phyloP scores from a whole-genome alignment of 2,329 filamentous ascomycete species.

The Fusarium sp. region DNA sequence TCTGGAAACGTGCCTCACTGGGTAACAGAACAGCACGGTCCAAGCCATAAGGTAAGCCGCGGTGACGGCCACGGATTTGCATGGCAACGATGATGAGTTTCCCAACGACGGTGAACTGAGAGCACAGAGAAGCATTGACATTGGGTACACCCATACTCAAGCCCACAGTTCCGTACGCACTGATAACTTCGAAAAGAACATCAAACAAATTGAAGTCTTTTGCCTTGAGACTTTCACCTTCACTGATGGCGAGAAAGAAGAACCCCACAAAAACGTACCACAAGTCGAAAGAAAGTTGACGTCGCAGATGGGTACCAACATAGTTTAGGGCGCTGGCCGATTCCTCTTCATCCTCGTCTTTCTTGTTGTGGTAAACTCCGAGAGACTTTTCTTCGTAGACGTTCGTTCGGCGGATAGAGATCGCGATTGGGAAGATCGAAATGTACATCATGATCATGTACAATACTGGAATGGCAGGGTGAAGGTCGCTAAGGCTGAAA shows the following conservation, averaged over 20 bases:
- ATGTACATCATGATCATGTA: slow-evolving; percentile 99
- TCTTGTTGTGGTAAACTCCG: slow-evolving; percentile 71
- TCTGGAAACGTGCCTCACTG: slow-evolving; percentile 64
- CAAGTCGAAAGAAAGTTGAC: slow-evolving; percentile 94
- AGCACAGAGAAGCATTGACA: slow-evolving; percentile 82
- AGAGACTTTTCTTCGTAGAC: slow-evolving; percentile 94
- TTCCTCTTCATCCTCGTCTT: slow-evolving; percentile 57
- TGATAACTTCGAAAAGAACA: slow-evolving; percentile 85
- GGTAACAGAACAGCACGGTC: slow-evolving; percentile 69
- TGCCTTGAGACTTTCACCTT: slow-evolving; percentile 75
- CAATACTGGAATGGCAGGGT: slow-evolving; percentile 91
- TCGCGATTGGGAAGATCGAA: slow-evolving; percentile 95
- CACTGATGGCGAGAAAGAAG: slow-evolving; percentile 91
- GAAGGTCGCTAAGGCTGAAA: slow-evolving; percentile 78
- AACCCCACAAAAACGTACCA: slow-evolving; percentile 97
- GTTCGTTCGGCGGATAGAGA: slow-evolving; percentile 91
- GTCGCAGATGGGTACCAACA: slow-evolving; percentile 88
- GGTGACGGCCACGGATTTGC: slow-evolving; percentile 75
- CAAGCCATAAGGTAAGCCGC: slow-evolving; percentile 73
- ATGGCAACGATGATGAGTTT: slow-evolving; percentile 75
- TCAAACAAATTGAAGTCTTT: slow-evolving; percentile 73
- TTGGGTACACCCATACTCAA: slow-evolving; percentile 83
- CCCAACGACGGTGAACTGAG: slow-evolving; percentile 79
- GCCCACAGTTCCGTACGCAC: slow-evolving; percentile 93
- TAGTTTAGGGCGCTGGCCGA: slow-evolving; percentile 75